Percentiles rank a stretch among this genome's conserved stretches.
Evolutionary conservation across 1,284 basidiomycete species (phyloP).

Genomic region (Butyriboletus appendiculatus): DNA sequence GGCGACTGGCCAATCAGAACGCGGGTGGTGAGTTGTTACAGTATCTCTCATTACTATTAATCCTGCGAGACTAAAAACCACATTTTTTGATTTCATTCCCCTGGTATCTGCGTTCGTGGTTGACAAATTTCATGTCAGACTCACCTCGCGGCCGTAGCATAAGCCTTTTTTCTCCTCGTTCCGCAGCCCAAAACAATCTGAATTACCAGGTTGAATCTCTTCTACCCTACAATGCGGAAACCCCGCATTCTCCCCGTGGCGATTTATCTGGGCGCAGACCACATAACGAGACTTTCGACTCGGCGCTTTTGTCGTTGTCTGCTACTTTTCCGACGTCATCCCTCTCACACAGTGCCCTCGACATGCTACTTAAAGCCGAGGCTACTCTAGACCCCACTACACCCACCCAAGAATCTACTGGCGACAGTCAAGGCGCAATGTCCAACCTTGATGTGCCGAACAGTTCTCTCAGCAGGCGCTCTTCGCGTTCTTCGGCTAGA

Average conservation of each 20-base stretch:
- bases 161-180: constrained; percentile 35
- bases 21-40: constrained; percentile 29
- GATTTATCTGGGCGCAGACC: constrained; percentile 22
- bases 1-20: constrained; percentile 28
- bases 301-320: constrained; percentile 24
- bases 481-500: constrained; percentile 33
- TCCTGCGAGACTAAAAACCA: constrained; percentile 19
- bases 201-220: constrained; percentile 20
- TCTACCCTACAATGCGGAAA: constrained; percentile 36
- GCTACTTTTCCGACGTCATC: constrained; percentile 34
- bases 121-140: constrained; percentile 27
- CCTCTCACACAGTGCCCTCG: constrained; percentile 31
- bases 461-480: constrained; percentile 28
- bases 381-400: constrained; percentile 18
- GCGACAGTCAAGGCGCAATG: constrained; percentile 25
- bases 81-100: constrained; percentile 18
- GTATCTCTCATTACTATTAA: constrained; percentile 13
- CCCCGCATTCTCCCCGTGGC: constrained; percentile 33
- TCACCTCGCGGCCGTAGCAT: constrained; percentile 37
- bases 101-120: constrained; percentile 18
- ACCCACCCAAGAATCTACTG: constrained; percentile 16
- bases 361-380: constrained; percentile 36
- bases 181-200: constrained; percentile 25
- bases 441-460: constrained; percentile 27
- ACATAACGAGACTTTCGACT: constrained; percentile 27